Conservation (phyloP, 73 alveolate species). For the Blepharisma japonicum region DNA sequence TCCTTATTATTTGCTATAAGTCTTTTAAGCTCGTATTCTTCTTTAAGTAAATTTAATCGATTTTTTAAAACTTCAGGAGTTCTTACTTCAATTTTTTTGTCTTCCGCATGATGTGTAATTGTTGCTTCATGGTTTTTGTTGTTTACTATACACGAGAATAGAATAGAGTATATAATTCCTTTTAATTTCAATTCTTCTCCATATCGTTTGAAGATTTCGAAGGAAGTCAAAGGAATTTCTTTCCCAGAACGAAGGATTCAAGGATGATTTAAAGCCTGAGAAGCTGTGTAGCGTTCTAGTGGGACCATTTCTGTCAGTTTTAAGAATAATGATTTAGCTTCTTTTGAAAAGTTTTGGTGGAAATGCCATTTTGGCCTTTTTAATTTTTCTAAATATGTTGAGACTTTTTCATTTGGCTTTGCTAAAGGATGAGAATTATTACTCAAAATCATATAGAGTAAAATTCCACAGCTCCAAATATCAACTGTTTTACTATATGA, state of each 20-base stretch:
- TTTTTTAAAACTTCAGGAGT: no score
- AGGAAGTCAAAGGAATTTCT: conserved; percentile 25
- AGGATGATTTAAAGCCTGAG: conserved; percentile 60
- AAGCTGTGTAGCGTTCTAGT: conserved; percentile 56
- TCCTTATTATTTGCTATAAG: no score
- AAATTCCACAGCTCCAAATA: conserved; percentile 54
- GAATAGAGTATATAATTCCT: conserved; percentile 6
- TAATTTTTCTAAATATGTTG: conserved; percentile 39
- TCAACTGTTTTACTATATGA: conserved; percentile 60
- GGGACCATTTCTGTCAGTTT: conserved; percentile 65
- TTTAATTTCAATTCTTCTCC: conserved; percentile 13
- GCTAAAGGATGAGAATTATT: conserved; percentile 46
- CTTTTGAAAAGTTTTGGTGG: conserved; percentile 37
- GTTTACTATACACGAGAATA: conserved; percentile 1
- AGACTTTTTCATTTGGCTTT: conserved; percentile 22
- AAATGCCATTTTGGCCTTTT: conserved; percentile 35
- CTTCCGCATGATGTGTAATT: not conserved
- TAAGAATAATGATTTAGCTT: conserved; percentile 41
- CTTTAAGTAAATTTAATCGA: no score
- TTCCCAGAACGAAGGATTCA: conserved; percentile 43
- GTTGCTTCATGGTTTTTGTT: not conserved
- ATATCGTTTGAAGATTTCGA: conserved; percentile 17
- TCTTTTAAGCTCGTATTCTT: no score
- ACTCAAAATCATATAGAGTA: conserved; percentile 41
- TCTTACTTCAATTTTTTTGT: not conserved